Conservation (phyloP, 2,329 filamentous ascomycete genomes). For the Chlorencoelia australis region DNA sequence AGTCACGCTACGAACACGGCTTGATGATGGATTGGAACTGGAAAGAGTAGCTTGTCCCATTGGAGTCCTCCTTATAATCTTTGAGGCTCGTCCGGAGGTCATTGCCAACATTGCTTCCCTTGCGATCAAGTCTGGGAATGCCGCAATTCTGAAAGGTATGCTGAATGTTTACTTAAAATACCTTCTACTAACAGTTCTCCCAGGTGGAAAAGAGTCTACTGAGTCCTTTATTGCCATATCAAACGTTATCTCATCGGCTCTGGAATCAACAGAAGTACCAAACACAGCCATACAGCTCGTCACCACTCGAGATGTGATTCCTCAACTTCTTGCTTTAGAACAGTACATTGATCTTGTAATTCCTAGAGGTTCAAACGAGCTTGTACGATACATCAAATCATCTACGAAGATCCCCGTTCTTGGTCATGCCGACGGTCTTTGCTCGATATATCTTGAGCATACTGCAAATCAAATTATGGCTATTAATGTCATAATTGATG, state of each 20-base stretch:
- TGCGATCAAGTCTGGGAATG: conserved; percentile 94
- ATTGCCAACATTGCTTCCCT: conserved; percentile 96
- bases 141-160: conserved; percentile 82
- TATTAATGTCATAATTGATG: conserved; percentile 70
- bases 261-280: conserved; percentile 65
- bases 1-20: conserved; percentile 69
- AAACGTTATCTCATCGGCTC: conserved; percentile 67
- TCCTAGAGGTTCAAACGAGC: conserved; percentile 46
- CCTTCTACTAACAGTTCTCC: conserved; percentile 4
- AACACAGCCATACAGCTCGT: conserved; percentile 87
- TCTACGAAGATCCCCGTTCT: conserved; percentile 91
- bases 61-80: conserved; percentile 95
- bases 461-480: conserved; percentile 68
- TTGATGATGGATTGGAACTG: conserved; percentile 78
- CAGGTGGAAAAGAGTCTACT: conserved; percentile 86
- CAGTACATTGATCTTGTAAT: conserved; percentile 90
- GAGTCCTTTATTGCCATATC: conserved; percentile 93
- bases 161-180: not conserved
- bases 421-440: conserved; percentile 91
- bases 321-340: conserved; percentile 77
- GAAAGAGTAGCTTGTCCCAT: conserved; percentile 91
- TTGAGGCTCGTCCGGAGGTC: conserved; percentile 93
- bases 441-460: conserved; percentile 72
- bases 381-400: conserved; percentile 65
- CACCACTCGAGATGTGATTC: conserved; percentile 82